These are phyloP conservation scores for Fusarium sp. DNA, from an alignment of 2,329 filamentous ascomycete genomes.

Conservation along the genomic window DNA sequence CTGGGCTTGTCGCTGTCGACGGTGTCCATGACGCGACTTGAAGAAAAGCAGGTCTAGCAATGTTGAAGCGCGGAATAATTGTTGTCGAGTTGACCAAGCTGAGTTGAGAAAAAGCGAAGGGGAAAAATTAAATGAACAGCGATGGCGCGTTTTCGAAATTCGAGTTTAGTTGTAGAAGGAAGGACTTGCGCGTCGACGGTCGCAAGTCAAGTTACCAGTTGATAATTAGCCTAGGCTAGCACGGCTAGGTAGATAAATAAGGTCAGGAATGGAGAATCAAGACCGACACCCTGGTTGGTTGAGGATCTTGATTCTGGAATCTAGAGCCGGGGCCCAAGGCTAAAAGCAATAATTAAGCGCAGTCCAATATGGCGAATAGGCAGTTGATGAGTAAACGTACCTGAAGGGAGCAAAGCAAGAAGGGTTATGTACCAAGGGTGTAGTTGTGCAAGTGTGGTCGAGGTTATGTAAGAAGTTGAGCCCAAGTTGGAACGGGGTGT, in stretches of 20 bases:
- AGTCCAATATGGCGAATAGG: slow-evolving; percentile 42
- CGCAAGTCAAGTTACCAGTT: slow-evolving; percentile 42
- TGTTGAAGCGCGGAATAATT: slow-evolving; percentile 26
- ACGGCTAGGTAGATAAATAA: slow-evolving; percentile 28
- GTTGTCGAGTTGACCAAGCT: slow-evolving; percentile 3
- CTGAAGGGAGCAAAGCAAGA: background rate
- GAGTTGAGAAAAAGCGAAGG: background rate
- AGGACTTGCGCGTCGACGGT: slow-evolving; percentile 36
- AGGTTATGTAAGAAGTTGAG: background rate
- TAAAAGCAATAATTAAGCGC: slow-evolving; percentile 46
- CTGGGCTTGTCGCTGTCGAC: slow-evolving; percentile 47
- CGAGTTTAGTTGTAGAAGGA: slow-evolving; percentile 23
- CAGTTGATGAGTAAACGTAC: background rate
- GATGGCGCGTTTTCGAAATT: slow-evolving; percentile 30
- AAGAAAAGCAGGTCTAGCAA: slow-evolving; percentile 21
- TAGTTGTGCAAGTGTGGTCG: slow-evolving; percentile 1
- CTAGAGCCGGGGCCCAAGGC: slow-evolving; percentile 45
- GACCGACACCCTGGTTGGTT: slow-evolving; percentile 49
- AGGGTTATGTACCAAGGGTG: slow-evolving; percentile 6
- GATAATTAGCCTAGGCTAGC: slow-evolving; percentile 32
- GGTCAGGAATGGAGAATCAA: slow-evolving; percentile 47
- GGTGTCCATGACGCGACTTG: slow-evolving; percentile 47
- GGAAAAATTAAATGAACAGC: background rate
- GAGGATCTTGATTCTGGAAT: slow-evolving; percentile 51
- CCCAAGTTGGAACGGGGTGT: slow-evolving; percentile 4